Base-by-base conservation (phyloP, 768 basidiomycete species). In the Serendipita sp. region DNA sequence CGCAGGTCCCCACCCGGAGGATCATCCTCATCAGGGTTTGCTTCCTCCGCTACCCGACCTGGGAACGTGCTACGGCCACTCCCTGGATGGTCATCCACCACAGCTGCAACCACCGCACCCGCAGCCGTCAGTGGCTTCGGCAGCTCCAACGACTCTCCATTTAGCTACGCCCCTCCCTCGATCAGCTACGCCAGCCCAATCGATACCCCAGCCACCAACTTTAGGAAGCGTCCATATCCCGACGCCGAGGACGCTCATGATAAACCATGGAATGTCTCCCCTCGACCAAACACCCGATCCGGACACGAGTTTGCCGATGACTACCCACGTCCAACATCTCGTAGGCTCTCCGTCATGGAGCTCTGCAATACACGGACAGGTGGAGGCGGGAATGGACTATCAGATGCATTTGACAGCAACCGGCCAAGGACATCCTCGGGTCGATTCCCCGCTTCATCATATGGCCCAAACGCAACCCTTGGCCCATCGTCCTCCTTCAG, bases 331-430 rank as follows among this genome's bases (percentile, higher is more conserved):
- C 88, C 88, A 66, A 82, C 85, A 70, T 86, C 84, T 75, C 80
- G 88, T 68, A 75, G 88, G 65, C 82, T 90, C 80, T 79, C 84
- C 73, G 84, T 90, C 79, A 81, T 89, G 86, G 88, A 90, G 68
- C 84, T 90, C 79, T 88, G 87, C 81, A 88, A 89, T 31, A 58
- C 53, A 28, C 53, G 33, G 17, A 22, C 53, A 58, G 26, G 26
- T 31, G 53, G 53, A 58, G 53, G 53, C 4, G 53, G 53, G 5
- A 58, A 33, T 58, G 53, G 53, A 58, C 30, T 58, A 58, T 31
- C 53, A 24, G 53, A 58, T 58, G 53, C 17, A 34, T 22, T 58
- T 58, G 53, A 58, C 33, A 38, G 38, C 38, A 58, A 58, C 28
- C 11, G 53, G 31, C 53, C 53, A 24, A 28, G 53, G 53, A 58